Base-by-base conservation (phyloP, 768 basidiomycete genomes). In the Lactifluus piperatus region DNA sequence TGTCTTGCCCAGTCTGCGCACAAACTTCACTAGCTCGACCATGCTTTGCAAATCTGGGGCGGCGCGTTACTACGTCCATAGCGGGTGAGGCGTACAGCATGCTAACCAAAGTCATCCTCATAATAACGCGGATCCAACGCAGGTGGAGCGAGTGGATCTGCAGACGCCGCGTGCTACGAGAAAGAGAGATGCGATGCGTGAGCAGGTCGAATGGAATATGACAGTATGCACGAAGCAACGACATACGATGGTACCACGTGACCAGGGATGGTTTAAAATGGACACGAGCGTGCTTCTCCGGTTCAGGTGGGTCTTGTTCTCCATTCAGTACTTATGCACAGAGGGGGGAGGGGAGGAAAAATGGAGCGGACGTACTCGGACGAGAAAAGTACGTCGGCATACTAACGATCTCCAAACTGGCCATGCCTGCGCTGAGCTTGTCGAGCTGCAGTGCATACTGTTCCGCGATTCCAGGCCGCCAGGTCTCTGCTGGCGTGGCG, bases 201-300 rank as follows among this genome's bases (percentile, higher is more conserved):
- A 41, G 41, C 13, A 41, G 7, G 37, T n/a, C 41, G 3, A 22
- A 22, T 20, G 24, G 11, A 20, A 9, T 14, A 4, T 27, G 4
- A 22, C 16, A 13, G 11, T 7, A 22, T 37, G 27, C 4, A 49
- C 16, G 16, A n/a, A 24, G 39, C 32, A 20, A 18, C 44, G 9
- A 70, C 76, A 39, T 51, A 79, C 79, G 57, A 82, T 76, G 0
- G 76, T 72, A 1, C 81, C 81, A 13, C 79, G 68, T 10, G 77
- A 79, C 61, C 79, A 73, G 2, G 72, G 71, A 50, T 81, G 76
- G 54, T 78, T 77, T n/a, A 72, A 62, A 0, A 71, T 69, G 6
- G 64, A 65, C 5, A 71, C 49, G 16, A 80, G 44, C 0, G 76
- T 73, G 24, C 64, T 77, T 78, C 1, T 74, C 75, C 0, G 71